Evolutionary conservation across 306 rosid genomes (phyloP), one percentile per base, ranked within the genome.

Genomic region (Astragalus glycyphyllos): DNA sequence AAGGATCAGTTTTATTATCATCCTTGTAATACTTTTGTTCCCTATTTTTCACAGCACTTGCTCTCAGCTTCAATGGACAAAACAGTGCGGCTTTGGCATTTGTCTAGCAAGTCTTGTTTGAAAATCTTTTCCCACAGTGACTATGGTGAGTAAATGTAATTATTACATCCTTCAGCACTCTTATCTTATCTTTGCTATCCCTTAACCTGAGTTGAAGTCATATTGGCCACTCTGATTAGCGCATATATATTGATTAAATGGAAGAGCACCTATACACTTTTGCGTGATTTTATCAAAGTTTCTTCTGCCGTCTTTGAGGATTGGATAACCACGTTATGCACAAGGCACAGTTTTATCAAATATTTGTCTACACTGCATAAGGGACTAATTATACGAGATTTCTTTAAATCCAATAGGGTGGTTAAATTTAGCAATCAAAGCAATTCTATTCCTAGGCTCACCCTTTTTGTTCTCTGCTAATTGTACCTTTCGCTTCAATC

Each of bases 11-110:
- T 44, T 71, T 13, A 13, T 11, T 17, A 66, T 15, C 64, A 59
- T 76, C 72, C 63, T 58, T 31, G 37, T 68, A 72, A 86, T 54
- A 26, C 35, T 46, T 82, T 53, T 74, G 56, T 32, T 64, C 38
- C 66, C 41, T 37, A 14, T 71, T 64, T 31, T 80, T 56, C 45
- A 41, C 96, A 95, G 99, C 96, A 86, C 46, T 79, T 95, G 87
- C 99, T 95, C 83, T 95, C 99, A 74, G 91, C 99, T 71, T 95
- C 99, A 68, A 95, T 95, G 99, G 99, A 95, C 88, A 95, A 95
- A 87, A 95, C 99, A 4, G 99, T 95, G 79, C 89, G 97, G 84
- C 90, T 95, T 50, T 95, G 99, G 99, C 86, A 95, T 72, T 74
- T 95, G 70, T 76, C 96, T 58, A 89, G 84, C 89, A 66, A 87